These are phyloP conservation scores for Diaporthe capsici DNA, from an alignment of 2,329 filamentous ascomycete genomes.

Conservation along the genomic window DNA sequence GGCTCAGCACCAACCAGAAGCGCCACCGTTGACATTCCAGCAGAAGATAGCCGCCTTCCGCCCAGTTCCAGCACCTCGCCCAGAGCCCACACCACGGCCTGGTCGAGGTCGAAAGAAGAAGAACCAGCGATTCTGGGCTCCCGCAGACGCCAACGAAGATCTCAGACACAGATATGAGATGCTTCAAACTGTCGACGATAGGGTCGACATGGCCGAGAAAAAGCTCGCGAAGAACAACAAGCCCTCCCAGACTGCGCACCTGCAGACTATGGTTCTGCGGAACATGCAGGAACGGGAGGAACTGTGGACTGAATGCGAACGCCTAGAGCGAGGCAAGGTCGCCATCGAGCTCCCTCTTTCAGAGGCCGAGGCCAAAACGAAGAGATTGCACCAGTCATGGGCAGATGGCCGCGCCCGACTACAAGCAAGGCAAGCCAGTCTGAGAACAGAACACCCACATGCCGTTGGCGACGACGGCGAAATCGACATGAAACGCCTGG, in stretches of 20 bases:
- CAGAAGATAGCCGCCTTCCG: neutral
- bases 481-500: neutral
- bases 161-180: neutral
- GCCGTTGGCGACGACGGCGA: neutral
- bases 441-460: neutral
- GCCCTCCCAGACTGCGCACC: neutral
- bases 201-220: neutral
- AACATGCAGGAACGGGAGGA: neutral
- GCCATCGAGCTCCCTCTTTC: neutral
- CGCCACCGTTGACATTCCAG: neutral
- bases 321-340: fast-evolving
- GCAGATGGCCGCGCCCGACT: neutral
- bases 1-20: neutral
- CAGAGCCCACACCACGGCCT: neutral
- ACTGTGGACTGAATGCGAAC: neutral
- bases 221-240: neutral
- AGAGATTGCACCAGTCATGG: neutral
- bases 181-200: neutral
- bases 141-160: fast-evolving
- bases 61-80: neutral
- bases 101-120: neutral
- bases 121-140: neutral
- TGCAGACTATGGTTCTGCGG: neutral
- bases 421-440: too few relatives aligned
- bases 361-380: neutral